These are phyloP conservation scores for Euphorbia schlechtendalii DNA, from an alignment of 441 rosid genomes.

Conservation along the genomic window DNA sequence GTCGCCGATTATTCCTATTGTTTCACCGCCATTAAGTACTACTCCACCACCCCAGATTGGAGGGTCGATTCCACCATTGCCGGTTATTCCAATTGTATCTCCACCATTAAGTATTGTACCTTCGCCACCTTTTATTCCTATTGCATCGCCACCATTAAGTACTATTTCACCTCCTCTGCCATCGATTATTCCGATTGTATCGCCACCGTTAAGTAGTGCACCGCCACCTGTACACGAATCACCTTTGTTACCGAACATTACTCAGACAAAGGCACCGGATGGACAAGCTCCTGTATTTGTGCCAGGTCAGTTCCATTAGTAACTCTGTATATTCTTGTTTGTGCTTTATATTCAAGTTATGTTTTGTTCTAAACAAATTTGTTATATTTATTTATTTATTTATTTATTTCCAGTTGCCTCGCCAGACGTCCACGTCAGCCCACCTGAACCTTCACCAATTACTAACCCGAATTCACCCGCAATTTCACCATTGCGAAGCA, in stretches of 20 bases:
- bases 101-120: constrained; percentile 23
- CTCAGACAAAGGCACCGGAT: constrained; percentile 28
- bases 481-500: constrained; percentile 15
- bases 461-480: constrained; percentile 15
- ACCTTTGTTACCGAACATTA: constrained; percentile 23
- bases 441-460: constrained; percentile 29
- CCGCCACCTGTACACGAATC: constrained; percentile 26
- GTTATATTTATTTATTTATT: no score
- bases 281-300: constrained; percentile 5
- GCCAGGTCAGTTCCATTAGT: constrained; percentile 44
- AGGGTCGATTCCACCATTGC: constrained; percentile 17
- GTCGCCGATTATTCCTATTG: constrained; percentile 28
- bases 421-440: constrained; percentile 29
- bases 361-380: constrained; percentile 9
- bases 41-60: constrained; percentile 6
- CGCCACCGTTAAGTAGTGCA: constrained; percentile 24
- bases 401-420: constrained; percentile 33
- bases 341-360: constrained; percentile 1
- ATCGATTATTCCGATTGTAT: constrained; percentile 23
- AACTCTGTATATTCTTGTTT: constrained; percentile 11
- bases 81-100: constrained; percentile 26
- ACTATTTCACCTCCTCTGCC: constrained; percentile 27
- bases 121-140: constrained; percentile 22
- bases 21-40: constrained; percentile 23
- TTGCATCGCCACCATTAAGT: constrained; percentile 21